Base-by-base conservation (phyloP, 352 stramenopile species). In the Pythium sp. region DNA sequence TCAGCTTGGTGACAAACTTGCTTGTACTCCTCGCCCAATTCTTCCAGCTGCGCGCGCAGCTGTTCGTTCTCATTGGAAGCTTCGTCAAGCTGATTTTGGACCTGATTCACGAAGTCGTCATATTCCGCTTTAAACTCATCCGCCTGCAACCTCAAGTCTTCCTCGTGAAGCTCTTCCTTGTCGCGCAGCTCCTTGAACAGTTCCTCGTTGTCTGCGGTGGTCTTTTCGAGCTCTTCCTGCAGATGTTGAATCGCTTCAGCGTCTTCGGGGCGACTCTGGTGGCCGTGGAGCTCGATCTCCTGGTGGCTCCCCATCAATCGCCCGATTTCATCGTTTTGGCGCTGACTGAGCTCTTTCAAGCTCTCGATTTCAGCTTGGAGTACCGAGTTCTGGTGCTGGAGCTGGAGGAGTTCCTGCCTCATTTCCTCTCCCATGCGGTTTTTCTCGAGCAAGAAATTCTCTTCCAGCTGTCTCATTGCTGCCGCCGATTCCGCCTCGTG, bases 61-160 rank as follows among this genome's bases (percentile, higher is more conserved):
- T 91, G 73, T 20, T 90, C 79, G 65, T 78, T 82, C 41, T 93
- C 82, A 36, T 65, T 58, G 11, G 70, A 84, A 58, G 82, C 72
- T 24, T 84, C 75, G n/a, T 74, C 72, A 24, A 85, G 78, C 34
- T 89, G 76, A 6, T 58, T 72, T 64, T 88, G 72, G 1, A 90
- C 81, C 64, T 91, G 81, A 5, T 69, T 58, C 11, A 82, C 77
- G 4, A 85, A 81, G 4, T 82, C 75, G 41, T 77, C 89, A 63
- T 89, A 89, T 67, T 91, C 79, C 7, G 53, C 70, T 59, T 93
- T 81, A 30, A 87, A 87, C 36, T 86, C 77, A 24, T 61, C 72
- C 63, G 71, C 70, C 51, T 91, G 85, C 8, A 69, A 67, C 53
- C 79, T 79, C 34, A 93, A 61, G 3, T 73, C 73, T 69, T 90